Conservation (phyloP, 2,329 filamentous ascomycete genomes). For the Alternaria sp. region DNA sequence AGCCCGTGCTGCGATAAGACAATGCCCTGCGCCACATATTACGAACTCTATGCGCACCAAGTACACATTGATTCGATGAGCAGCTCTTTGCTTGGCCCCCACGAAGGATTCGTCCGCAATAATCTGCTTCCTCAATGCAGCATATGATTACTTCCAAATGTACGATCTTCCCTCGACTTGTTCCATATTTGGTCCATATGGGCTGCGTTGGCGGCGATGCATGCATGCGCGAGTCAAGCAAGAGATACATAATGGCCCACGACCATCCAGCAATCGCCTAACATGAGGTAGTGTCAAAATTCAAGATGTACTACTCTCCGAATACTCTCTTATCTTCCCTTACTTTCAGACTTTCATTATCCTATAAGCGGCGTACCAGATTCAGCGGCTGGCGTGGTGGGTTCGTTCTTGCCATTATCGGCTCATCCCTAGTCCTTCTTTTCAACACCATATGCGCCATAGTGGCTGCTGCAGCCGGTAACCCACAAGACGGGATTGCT, state of each 20-base stretch:
- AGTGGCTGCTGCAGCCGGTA: not conserved
- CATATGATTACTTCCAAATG: rapidly evolving
- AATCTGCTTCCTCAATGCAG: not conserved
- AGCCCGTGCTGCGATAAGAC: not conserved
- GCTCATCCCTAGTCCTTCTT: not conserved
- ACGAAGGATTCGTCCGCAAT: not conserved
- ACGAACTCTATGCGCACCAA: rapidly evolving
- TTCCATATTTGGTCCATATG: not conserved
- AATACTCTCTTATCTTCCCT: not conserved
- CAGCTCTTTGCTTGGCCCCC: not conserved
- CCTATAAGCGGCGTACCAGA: not conserved
- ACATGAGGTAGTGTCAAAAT: no score
- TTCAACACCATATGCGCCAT: not conserved
- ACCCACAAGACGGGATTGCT: not conserved
- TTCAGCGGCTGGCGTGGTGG: not conserved
- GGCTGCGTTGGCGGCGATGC: not conserved
- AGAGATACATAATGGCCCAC: not conserved
- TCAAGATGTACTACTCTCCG: not conserved
- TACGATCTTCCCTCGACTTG: rapidly evolving
- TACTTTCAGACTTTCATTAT: not conserved
- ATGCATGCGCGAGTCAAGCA: rapidly evolving
- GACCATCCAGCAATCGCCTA: no score
- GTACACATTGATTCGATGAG: not conserved
- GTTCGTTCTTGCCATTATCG: not conserved
- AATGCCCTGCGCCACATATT: not conserved